Percentiles rank a stretch among this genome's conserved stretches.
These are phyloP conservation scores for Dissoconium aciculare DNA, from an alignment of 2,329 filamentous ascomycete genomes.

Conservation along the genomic window DNA sequence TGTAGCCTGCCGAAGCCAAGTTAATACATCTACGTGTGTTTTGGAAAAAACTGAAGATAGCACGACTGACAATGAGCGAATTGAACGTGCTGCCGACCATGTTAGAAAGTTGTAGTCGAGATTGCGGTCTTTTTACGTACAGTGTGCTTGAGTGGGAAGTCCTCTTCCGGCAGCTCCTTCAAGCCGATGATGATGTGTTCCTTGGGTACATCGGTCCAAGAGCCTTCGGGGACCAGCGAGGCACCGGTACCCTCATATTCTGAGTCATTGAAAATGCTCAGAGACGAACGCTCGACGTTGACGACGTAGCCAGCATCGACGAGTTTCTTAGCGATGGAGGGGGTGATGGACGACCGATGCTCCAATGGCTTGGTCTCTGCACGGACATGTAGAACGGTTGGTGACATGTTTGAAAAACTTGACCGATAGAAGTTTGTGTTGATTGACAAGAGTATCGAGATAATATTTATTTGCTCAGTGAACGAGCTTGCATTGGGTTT, in stretches of 20 bases:
- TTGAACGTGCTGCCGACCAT: slow-evolving; percentile 20
- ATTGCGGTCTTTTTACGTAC: slow-evolving; percentile 6
- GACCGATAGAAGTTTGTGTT: too few relatives aligned
- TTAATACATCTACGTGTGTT: background rate
- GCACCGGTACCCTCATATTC: slow-evolving; percentile 29
- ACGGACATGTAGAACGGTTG: slow-evolving; percentile 20
- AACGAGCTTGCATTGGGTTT: too few relatives aligned
- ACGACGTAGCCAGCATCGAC: slow-evolving; percentile 28
- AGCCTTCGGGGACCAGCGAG: slow-evolving; percentile 26
- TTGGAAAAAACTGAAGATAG: too few relatives aligned
- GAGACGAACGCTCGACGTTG: slow-evolving; percentile 26
- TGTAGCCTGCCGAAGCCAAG: slow-evolving; percentile 20
- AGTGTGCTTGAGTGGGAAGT: slow-evolving; percentile 54
- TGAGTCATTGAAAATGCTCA: slow-evolving; percentile 27
- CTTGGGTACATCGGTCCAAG: slow-evolving; percentile 28
- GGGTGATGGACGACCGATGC: slow-evolving; percentile 26
- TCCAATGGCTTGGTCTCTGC: slow-evolving; percentile 27
- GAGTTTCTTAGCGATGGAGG: slow-evolving; percentile 27
- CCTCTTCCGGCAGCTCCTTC: slow-evolving; percentile 38
- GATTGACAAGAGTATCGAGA: too few relatives aligned
- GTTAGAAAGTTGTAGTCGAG: slow-evolving; percentile 2
- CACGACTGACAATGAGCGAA: slow-evolving; percentile 26
- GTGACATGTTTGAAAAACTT: slow-evolving; percentile 12
- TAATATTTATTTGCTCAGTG: too few relatives aligned
- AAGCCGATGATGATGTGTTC: slow-evolving; percentile 25